Percentiles rank a stretch among this genome's conserved stretches.
These are phyloP conservation scores for Carpinus fangiana DNA, from an alignment of 306 rosid genomes.

Conservation along the genomic window DNA sequence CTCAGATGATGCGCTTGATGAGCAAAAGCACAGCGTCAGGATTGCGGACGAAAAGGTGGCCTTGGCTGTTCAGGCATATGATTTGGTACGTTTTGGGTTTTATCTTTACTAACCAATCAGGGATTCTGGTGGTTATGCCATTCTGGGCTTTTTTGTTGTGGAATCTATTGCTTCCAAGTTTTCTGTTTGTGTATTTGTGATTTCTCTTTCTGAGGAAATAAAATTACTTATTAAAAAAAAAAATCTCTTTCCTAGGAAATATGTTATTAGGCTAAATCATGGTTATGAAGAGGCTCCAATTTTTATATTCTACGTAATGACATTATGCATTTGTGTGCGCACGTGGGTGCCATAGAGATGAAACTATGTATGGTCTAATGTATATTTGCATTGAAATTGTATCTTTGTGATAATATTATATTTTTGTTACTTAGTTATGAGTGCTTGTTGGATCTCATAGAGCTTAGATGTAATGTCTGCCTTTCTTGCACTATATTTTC, in stretches of 20 bases:
- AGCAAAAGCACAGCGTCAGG: slow-evolving; percentile 93
- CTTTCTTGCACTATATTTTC: not conserved
- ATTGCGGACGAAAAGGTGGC: slow-evolving; percentile 91
- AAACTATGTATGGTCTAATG: not conserved
- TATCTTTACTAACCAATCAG: slow-evolving; percentile 4
- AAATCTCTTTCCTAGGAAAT: not conserved
- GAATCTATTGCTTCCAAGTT: not conserved
- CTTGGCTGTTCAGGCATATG: slow-evolving; percentile 90
- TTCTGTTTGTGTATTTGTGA: not conserved
- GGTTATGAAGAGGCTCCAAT: not conserved
- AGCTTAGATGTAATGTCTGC: not conserved
- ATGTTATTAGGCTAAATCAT: not conserved
- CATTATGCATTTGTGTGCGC: not conserved
- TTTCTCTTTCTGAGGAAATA: not conserved
- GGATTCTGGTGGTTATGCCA: slow-evolving; percentile 9
- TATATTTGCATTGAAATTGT: not conserved
- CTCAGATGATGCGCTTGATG: slow-evolving; percentile 95
- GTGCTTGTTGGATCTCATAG: not conserved
- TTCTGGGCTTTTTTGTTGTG: not conserved
- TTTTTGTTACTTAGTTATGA: not conserved
- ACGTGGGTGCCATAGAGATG: not conserved
- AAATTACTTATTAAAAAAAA: too few relatives aligned
- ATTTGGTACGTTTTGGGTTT: slow-evolving; percentile 63
- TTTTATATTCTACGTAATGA: not conserved
- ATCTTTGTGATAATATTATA: not conserved